phyloP scores from a whole-genome alignment of 257 asterid species.

The Gardenia jasminoides region DNA sequence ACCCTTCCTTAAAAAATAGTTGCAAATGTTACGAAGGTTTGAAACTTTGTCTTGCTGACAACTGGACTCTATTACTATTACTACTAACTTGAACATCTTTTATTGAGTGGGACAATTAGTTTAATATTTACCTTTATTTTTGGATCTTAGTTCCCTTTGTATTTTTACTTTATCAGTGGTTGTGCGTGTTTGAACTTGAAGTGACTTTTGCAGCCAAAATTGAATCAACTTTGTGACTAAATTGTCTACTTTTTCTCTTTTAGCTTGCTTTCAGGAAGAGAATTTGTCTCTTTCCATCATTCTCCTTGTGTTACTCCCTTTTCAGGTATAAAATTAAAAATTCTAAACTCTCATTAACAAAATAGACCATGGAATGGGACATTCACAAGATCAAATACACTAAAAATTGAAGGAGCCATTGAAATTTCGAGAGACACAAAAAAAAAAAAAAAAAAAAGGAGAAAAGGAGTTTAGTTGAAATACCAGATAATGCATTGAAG shows the following conservation, averaged over 20 bases:
- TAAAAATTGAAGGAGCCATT: too few relatives aligned
- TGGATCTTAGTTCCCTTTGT: background rate
- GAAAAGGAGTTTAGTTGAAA: background rate
- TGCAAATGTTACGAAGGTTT: background rate
- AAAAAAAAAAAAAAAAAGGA: background rate
- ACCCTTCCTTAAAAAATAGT: too few relatives aligned
- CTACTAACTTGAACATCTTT: background rate
- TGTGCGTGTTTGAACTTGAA: background rate
- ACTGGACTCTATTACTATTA: background rate
- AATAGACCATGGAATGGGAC: too few relatives aligned
- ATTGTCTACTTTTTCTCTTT: background rate
- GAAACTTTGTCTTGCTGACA: background rate
- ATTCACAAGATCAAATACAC: too few relatives aligned
- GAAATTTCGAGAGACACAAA: too few relatives aligned
- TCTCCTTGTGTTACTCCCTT: too few relatives aligned
- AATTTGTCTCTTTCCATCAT: too few relatives aligned
- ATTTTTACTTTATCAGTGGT: too few relatives aligned
- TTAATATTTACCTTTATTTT: background rate
- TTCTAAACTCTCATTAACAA: too few relatives aligned
- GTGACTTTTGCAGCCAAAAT: background rate
- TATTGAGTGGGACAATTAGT: background rate
- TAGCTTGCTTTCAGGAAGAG: background rate
- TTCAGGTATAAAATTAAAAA: too few relatives aligned
- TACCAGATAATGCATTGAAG: conserved; percentile 83
- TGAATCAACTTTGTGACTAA: background rate